phyloP scores from a whole-genome alignment of 306 rosid species.

The Pterocarpus santalinus region DNA sequence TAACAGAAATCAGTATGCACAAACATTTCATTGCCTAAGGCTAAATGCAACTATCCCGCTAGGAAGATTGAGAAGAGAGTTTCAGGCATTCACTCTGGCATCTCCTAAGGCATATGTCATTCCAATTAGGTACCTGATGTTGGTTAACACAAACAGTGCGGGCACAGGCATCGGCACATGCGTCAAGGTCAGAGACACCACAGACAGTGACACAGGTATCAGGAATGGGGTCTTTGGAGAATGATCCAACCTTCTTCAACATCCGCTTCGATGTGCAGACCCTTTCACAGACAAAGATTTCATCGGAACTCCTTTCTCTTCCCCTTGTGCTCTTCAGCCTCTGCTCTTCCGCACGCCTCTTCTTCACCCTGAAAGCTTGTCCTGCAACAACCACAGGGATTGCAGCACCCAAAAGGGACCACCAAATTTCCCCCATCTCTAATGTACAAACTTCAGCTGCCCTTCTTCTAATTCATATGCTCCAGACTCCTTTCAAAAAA shows the following conservation, averaged over 20 bases:
- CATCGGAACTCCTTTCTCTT: slow-evolving; percentile 87
- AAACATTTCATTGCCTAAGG: background rate
- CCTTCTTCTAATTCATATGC: slow-evolving; percentile 45
- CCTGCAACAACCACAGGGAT: slow-evolving; percentile 86
- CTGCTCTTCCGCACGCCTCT: slow-evolving; percentile 72
- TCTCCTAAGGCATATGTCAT: slow-evolving; percentile 84
- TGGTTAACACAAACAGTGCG: slow-evolving; percentile 95
- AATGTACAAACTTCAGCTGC: slow-evolving; percentile 35
- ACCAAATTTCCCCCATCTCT: slow-evolving; percentile 91
- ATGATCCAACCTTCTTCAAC: slow-evolving; percentile 87
- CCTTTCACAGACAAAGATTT: slow-evolving; percentile 90
- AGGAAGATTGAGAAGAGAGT: slow-evolving; percentile 74
- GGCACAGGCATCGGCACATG: slow-evolving; percentile 92
- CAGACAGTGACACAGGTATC: slow-evolving; percentile 97
- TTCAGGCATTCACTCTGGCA: slow-evolving; percentile 96
- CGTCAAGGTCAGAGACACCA: slow-evolving; percentile 90
- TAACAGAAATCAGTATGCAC: slow-evolving; percentile 10
- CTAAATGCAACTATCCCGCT: slow-evolving; percentile 42
- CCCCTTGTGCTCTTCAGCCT: slow-evolving; percentile 75
- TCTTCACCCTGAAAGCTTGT: slow-evolving; percentile 77
- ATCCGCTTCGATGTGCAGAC: slow-evolving; percentile 95
- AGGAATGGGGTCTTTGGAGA: slow-evolving; percentile 95
- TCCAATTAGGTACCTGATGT: slow-evolving; percentile 95
- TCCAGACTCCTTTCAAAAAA: slow-evolving; percentile 19
- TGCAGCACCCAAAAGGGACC: slow-evolving; percentile 90